Percentiles rank a stretch among this genome's conserved stretches.
Conservation (phyloP, 2,329 filamentous ascomycete genomes). For the Chrysoporthe cubensis region DNA sequence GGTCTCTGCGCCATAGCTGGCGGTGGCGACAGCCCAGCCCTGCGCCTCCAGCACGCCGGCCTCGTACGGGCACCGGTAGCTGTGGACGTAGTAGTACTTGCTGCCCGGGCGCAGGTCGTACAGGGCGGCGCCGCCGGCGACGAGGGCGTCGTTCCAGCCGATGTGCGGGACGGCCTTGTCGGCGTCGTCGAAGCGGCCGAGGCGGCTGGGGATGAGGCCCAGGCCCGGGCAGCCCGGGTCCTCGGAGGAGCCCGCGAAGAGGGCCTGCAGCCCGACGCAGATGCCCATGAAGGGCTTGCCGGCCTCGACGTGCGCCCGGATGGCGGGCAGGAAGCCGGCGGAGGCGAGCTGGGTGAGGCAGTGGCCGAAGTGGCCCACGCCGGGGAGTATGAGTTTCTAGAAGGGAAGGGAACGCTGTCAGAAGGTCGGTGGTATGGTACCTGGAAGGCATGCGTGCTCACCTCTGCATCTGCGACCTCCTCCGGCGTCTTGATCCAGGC, state of each 20-base stretch:
- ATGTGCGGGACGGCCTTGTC: constrained; percentile 97
- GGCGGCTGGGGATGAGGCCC: constrained; percentile 69
- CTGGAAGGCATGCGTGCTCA: constrained; percentile 45
- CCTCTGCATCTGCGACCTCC: constrained; percentile 84
- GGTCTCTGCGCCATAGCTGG: constrained; percentile 81
- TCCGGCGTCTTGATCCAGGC: constrained; percentile 88
- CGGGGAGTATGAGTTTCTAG: constrained; percentile 90
- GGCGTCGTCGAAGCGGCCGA: constrained; percentile 76
- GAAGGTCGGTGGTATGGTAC: constrained; percentile 34
- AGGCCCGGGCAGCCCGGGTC: constrained; percentile 73
- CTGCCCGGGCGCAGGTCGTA: constrained; percentile 80
- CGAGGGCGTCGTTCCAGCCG: constrained; percentile 92
- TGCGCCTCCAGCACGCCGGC: constrained; percentile 74
- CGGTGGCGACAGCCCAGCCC: constrained; percentile 93
- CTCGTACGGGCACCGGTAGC: constrained; percentile 81
- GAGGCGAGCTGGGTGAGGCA: constrained; percentile 83
- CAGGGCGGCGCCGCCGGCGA: constrained; percentile 55
- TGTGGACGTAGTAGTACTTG: constrained; percentile 99
- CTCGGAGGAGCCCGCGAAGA: constrained; percentile 87
- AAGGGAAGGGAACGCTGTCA: not conserved
- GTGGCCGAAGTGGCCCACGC: constrained; percentile 97
- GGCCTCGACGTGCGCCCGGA: constrained; percentile 78
- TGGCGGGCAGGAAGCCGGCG: constrained; percentile 82
- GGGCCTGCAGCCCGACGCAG: constrained; percentile 89
- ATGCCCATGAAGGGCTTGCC: constrained; percentile 99